These are phyloP conservation scores for Aspergillus saccharolyticus DNA, from an alignment of 495 filamentous ascomycete species.

Conservation along the genomic window DNA sequence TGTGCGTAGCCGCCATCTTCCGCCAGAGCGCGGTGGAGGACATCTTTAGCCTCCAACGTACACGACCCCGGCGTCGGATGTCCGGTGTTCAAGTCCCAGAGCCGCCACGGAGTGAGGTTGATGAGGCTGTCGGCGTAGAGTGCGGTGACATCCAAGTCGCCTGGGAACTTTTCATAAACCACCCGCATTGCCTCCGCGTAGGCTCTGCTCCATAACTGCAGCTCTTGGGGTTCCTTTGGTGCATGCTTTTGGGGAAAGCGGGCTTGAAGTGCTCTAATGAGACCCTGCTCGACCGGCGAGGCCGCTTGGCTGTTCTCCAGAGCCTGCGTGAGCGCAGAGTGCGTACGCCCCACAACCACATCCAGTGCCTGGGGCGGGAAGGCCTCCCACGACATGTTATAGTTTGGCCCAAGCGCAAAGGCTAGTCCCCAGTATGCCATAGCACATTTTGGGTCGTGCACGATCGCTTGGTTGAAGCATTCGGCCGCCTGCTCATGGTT, in stretches of 20 bases:
- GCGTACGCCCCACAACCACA: neutral
- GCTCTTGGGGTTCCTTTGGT: constrained; percentile 16
- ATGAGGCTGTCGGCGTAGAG: constrained; percentile 63
- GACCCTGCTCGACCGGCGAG: neutral
- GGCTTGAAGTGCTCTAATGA: neutral
- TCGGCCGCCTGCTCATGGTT: constrained; percentile 25
- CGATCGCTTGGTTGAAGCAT: constrained; percentile 39
- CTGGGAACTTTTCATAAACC: constrained; percentile 48
- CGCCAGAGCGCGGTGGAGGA: constrained; percentile 50
- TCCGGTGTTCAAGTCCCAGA: constrained; percentile 60
- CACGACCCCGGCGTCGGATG: constrained; percentile 48
- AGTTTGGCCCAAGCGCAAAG: constrained; percentile 61
- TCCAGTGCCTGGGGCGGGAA: constrained; percentile 4
- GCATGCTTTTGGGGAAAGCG: constrained; percentile 1
- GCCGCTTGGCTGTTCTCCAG: neutral
- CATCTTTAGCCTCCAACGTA: constrained; percentile 51
- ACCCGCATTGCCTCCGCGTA: constrained; percentile 59
- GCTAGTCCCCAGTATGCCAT: constrained; percentile 67
- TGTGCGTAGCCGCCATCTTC: constrained; percentile 39
- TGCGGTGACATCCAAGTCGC: constrained; percentile 56
- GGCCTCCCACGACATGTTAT: constrained; percentile 62
- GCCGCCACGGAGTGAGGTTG: constrained; percentile 63
- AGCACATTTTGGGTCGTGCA: constrained; percentile 47
- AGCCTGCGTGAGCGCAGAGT: neutral
- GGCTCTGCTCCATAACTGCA: constrained; percentile 48